phyloP scores from a whole-genome alignment of 139 green algal genomes.

The Axilococcus clingmanii region DNA sequence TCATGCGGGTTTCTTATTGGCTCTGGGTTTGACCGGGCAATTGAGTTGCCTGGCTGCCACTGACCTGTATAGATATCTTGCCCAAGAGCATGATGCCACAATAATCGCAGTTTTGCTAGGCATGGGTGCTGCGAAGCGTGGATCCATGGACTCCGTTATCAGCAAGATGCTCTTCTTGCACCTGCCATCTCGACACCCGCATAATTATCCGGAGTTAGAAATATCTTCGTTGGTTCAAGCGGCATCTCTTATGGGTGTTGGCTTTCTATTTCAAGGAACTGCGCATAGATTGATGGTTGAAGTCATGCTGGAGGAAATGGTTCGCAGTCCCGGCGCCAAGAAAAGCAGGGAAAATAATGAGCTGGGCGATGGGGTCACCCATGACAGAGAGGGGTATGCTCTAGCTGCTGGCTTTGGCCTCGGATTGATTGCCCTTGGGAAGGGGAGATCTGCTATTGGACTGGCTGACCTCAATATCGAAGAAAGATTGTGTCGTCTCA shows the following conservation, averaged over 20 bases:
- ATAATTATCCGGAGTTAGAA: slow-evolving; percentile 86
- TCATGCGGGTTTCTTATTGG: slow-evolving; percentile 83
- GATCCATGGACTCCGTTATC: slow-evolving; percentile 56
- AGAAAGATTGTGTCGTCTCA: not conserved
- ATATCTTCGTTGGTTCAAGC: slow-evolving; percentile 75
- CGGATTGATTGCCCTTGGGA: slow-evolving; percentile 77
- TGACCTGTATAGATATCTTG: slow-evolving; percentile 57
- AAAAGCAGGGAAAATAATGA: slow-evolving; percentile 4
- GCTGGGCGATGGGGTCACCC: slow-evolving; percentile 16
- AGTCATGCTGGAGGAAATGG: slow-evolving; percentile 85
- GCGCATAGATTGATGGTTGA: slow-evolving; percentile 80
- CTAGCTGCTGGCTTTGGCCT: slow-evolving; percentile 83
- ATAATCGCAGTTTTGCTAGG: slow-evolving; percentile 81
- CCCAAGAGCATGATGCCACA: slow-evolving; percentile 67
- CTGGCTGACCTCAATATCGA: slow-evolving; percentile 41
- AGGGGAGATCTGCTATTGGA: slow-evolving; percentile 46
- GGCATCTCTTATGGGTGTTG: slow-evolving; percentile 73
- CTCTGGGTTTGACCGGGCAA: slow-evolving; percentile 66
- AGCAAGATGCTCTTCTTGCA: slow-evolving; percentile 89
- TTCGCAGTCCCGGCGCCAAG: slow-evolving; percentile 45
- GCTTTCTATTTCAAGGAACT: slow-evolving; percentile 79
- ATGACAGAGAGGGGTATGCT: slow-evolving; percentile 80
- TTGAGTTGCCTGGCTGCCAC: slow-evolving; percentile 34
- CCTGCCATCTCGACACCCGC: slow-evolving; percentile 44
- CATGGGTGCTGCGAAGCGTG: slow-evolving; percentile 48